A percentile compares a stretch with the other conserved stretches of the same genome.
Conservation (phyloP, 2,329 filamentous ascomycete species). For the Ophiosphaerella narmari region DNA sequence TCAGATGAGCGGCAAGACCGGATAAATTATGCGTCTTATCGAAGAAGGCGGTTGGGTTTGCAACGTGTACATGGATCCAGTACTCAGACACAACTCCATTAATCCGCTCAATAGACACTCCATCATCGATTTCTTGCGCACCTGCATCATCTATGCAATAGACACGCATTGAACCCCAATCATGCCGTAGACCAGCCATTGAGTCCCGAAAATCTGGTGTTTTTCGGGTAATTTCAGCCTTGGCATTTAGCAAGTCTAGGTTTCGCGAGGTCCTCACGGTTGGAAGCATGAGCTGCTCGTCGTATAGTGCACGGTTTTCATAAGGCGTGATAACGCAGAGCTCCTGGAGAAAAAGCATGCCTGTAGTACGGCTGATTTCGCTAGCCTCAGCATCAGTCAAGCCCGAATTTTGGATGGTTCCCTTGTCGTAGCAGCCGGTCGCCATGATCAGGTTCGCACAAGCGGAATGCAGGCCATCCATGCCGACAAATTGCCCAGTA, state of each 20-base stretch:
- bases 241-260: constrained; percentile 48
- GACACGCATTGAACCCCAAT: constrained; percentile 64
- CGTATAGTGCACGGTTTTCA: constrained; percentile 70
- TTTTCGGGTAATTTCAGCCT: constrained; percentile 27
- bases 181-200: constrained; percentile 62
- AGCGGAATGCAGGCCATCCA: constrained; percentile 62
- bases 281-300: constrained; percentile 58
- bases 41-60: constrained; percentile 76
- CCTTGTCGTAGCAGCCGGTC: constrained; percentile 63
- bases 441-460: constrained; percentile 68
- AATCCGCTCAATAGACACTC: constrained; percentile 70
- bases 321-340: constrained; percentile 72
- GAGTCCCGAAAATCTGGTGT: constrained; percentile 53
- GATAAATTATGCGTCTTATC: constrained; percentile 62
- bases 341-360: constrained; percentile 74
- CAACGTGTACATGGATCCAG: constrained; percentile 80
- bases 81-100: constrained; percentile 56
- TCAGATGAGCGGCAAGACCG: constrained; percentile 64
- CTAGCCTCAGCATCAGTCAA: constrained; percentile 24
- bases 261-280: constrained; percentile 51
- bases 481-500: constrained; percentile 29
- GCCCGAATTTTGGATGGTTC: constrained; percentile 37
- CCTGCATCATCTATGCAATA: constrained; percentile 73
- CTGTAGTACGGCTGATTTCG: constrained; percentile 43
- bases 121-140: constrained; percentile 78